Evolutionary conservation across 225 moss, liverwort and hornwort species (phyloP).

Genomic region (Marchantia polymorpha): DNA sequence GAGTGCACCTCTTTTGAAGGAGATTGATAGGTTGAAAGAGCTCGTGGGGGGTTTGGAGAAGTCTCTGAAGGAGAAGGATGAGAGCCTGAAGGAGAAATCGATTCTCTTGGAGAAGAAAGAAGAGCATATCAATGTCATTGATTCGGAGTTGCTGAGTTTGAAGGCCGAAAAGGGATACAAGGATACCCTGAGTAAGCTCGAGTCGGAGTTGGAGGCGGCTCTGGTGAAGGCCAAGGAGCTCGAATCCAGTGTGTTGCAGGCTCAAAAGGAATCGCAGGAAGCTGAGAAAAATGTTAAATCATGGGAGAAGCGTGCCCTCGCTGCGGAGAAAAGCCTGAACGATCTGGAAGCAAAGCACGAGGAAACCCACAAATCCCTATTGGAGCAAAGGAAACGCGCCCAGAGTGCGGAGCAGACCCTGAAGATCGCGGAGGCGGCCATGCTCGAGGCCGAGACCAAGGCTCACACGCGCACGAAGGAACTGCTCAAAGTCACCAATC

Average conservation of each 20-base stretch:
- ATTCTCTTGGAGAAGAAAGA: slow-evolving; percentile 40
- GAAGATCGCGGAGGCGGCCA: slow-evolving; percentile 57
- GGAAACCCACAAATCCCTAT: slow-evolving; percentile 36
- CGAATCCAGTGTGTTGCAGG: slow-evolving; percentile 36
- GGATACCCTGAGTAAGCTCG: slow-evolving; percentile 25
- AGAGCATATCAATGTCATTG: slow-evolving; percentile 41
- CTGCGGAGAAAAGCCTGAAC: slow-evolving; percentile 47
- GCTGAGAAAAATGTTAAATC: slow-evolving; percentile 41
- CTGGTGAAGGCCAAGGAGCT: slow-evolving; percentile 47
- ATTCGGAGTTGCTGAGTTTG: slow-evolving; percentile 39
- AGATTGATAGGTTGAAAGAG: slow-evolving; percentile 43
- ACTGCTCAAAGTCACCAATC: slow-evolving; percentile 47
- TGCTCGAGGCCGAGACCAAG: slow-evolving; percentile 64
- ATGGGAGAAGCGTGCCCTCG: slow-evolving; percentile 52
- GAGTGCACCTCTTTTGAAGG: slow-evolving; percentile 34
- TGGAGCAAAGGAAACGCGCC: slow-evolving; percentile 48
- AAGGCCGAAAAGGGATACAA: slow-evolving; percentile 34
- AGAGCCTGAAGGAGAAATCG: slow-evolving; percentile 42
- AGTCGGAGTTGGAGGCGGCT: slow-evolving; percentile 50
- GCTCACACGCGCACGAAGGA: slow-evolving; percentile 53
- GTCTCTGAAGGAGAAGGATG: slow-evolving; percentile 41
- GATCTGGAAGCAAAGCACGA: slow-evolving; percentile 56
- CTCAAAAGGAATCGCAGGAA: slow-evolving; percentile 41
- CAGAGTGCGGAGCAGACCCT: slow-evolving; percentile 57
- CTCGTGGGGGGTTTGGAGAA: slow-evolving; percentile 31